Conservation (phyloP, 2,329 filamentous ascomycete genomes). For the Fusarium sp. region DNA sequence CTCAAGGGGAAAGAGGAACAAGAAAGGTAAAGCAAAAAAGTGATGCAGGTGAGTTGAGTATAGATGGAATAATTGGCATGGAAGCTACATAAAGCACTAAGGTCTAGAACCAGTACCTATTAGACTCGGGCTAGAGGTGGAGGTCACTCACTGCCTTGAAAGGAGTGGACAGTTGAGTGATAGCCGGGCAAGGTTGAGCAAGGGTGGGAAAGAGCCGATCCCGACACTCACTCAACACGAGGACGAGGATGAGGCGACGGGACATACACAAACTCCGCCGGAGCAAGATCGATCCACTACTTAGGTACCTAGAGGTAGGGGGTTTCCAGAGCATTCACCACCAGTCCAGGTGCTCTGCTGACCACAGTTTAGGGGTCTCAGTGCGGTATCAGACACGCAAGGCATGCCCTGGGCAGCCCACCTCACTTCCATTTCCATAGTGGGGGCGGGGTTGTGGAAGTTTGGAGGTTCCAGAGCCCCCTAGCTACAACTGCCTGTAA, state of each 20-base stretch:
- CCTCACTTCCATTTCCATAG: slow-evolving; percentile 6
- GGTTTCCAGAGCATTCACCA: background rate
- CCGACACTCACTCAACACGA: background rate
- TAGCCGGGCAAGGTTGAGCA: slow-evolving; percentile 3
- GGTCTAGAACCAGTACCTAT: background rate
- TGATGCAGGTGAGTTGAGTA: slow-evolving; percentile 1
- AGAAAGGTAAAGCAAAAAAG: background rate
- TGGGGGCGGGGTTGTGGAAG: slow-evolving; percentile 33
- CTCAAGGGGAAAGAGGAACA: slow-evolving; percentile 1
- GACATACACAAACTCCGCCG: background rate
- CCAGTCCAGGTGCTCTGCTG: slow-evolving; percentile 4
- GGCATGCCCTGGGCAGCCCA: slow-evolving; percentile 5
- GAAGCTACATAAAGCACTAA: slow-evolving; percentile 7
- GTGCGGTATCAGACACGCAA: background rate
- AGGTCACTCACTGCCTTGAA: slow-evolving; percentile 23
- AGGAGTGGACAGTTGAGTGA: slow-evolving; percentile 1
- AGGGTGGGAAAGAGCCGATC: slow-evolving; percentile 12
- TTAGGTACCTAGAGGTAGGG: background rate
- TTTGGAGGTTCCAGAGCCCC: slow-evolving; percentile 3
- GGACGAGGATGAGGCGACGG: slow-evolving; percentile 3
- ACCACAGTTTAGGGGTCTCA: slow-evolving; percentile 1
- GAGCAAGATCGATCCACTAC: background rate
- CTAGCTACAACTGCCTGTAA: slow-evolving; percentile 8
- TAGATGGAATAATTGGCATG: slow-evolving; percentile 28
- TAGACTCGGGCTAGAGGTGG: slow-evolving; percentile 9